Evolutionary conservation across 768 basidiomycete genomes (phyloP), one percentile per base, ranked within the genome.

Genomic region (Lentinula edodes): DNA sequence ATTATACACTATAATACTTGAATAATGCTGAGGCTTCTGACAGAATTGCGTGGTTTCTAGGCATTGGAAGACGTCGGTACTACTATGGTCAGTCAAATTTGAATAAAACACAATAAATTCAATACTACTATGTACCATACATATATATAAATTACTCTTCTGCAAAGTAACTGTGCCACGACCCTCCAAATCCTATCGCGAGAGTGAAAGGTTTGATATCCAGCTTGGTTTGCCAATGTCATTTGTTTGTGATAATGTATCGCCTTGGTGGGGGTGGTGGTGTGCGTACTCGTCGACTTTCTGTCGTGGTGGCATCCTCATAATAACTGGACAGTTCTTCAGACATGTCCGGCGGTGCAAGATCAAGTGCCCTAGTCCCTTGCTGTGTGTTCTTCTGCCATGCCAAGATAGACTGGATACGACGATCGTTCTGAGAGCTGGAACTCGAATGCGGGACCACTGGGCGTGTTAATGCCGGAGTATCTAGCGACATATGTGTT

Each of bases 11-110:
- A 2, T 28, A 4, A 28, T 28, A 28, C 28, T 32, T 12, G 4
- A n/a, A 43, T 35, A 32, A 52, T 28, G 28, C 28, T 28, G 39
- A 58, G 6, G 16, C 20, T 56, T 6, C 23, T 28, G n/a, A 43
- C 67, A 86, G 85, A 64, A 63, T 80, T 36, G 77, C 83, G 13
- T 86, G 85, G 85, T 83, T 84, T 66, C 61, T 75, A 42, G 83
- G 82, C 15, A 71, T 85, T 23, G 78, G 79, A 39, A 76, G 83
- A 60, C 75, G 75, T 61, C 70, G 73, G 32, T 80, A 81, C 63
- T 77, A 78, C 63, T 77, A 73, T 50, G 72, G 76, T 34, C 66
- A 68, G 35, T 13, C 39, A 20, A 52, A 52, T 28, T 23, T 13
- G 32, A 51, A 59, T n/a, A 59, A 59, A 51, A 51, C 58, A n/a